Conservation (phyloP, 23 red algal species). For the Gracilariopsis chorda region DNA sequence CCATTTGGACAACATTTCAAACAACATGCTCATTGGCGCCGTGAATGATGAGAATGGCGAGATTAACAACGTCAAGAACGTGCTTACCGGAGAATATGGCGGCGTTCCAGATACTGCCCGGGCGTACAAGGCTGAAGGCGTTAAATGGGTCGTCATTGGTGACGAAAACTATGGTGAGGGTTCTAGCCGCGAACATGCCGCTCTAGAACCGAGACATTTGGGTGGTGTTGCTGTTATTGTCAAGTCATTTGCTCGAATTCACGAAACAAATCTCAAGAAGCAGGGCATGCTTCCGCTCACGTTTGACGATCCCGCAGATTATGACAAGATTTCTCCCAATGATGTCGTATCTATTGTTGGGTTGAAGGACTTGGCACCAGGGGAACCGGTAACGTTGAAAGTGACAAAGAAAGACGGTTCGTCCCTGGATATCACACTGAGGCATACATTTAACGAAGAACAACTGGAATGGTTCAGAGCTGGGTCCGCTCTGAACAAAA, state of each 20-base stretch:
- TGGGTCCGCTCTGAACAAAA: constrained; percentile 94
- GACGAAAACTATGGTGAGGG: constrained; percentile 99
- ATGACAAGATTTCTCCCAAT: constrained; percentile 88
- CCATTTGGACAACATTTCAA: constrained; percentile 99
- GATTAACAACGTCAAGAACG: constrained; percentile 91
- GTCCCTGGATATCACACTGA: constrained; percentile 59
- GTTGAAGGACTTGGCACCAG: constrained; percentile 67
- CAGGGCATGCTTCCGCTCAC: constrained; percentile 99
- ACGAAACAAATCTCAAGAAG: constrained; percentile 99
- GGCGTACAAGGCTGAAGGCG: constrained; percentile 85
- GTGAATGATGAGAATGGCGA: constrained; percentile 97
- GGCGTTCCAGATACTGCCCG: constrained; percentile 94
- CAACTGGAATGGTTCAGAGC: constrained; percentile 98
- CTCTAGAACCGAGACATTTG: constrained; percentile 92
- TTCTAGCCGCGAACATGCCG: constrained; percentile 94
- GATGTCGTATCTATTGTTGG: constrained; percentile 85
- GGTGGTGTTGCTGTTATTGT: constrained; percentile 97
- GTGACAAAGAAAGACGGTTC: constrained; percentile 78
- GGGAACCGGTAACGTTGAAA: constrained; percentile 70
- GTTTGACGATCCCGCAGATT: constrained; percentile 88
- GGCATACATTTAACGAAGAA: constrained; percentile 91
- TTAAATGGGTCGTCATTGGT: constrained; percentile 95
- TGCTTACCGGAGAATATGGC: constrained; percentile 83
- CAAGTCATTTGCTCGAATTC: constrained; percentile 95
- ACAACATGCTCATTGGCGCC: constrained; percentile 99